Conservation (phyloP, 169 alveolate species). For the Cryptosporidium ryanae region DNA sequence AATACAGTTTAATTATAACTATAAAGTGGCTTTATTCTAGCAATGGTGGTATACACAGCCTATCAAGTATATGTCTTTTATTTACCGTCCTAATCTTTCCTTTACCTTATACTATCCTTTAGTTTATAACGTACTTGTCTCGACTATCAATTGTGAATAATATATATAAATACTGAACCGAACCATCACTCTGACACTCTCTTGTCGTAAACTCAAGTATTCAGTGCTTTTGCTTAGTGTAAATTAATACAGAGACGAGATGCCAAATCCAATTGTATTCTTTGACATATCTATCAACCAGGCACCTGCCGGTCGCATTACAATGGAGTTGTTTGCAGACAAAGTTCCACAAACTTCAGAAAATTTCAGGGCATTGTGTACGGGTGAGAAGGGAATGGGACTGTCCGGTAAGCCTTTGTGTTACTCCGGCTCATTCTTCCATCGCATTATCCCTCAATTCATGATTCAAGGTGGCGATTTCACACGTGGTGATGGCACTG, state of each 20-base stretch:
- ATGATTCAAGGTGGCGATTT: conserved; percentile 93
- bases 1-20: too few relatives aligned
- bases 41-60: too few relatives aligned
- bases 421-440: conserved; percentile 89
- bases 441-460: conserved; percentile 86
- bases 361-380: conserved; percentile 89
- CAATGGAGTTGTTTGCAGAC: conserved; percentile 92
- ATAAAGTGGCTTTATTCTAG: too few relatives aligned
- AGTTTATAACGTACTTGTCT: too few relatives aligned
- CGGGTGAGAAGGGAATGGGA: conserved; percentile 89
- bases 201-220: background rate
- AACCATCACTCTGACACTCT: too few relatives aligned
- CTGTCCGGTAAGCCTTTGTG: conserved; percentile 89
- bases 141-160: too few relatives aligned
- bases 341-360: conserved; percentile 88
- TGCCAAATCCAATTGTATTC: conserved; percentile 77
- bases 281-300: conserved; percentile 84
- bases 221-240: background rate
- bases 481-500: conserved; percentile 88
- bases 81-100: too few relatives aligned
- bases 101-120: too few relatives aligned
- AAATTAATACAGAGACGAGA: background rate
- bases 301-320: conserved; percentile 89
- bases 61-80: too few relatives aligned
- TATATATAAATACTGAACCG: too few relatives aligned